Evolutionary conservation across 331 rosid species (phyloP), one percentile per base, ranked within the genome.

Genomic region (Malus hybrid): DNA sequence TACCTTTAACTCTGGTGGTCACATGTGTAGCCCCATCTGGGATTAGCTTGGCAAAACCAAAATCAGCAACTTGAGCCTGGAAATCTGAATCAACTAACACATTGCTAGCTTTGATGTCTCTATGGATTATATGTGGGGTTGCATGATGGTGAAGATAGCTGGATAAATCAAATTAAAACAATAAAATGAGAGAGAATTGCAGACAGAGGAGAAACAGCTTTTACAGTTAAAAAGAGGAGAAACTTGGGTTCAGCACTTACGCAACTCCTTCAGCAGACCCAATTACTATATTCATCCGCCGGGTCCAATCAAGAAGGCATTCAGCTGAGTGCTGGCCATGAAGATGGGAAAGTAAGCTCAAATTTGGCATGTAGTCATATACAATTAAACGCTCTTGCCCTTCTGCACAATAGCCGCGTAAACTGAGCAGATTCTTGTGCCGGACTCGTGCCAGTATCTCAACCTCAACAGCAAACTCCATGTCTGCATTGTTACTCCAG

Each of bases 11-110:
- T 82, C 94, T 80, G 14, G 97, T 93, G 11, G 97, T 93, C 76
- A 93, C 97, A 79, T 93, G 96, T 1, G 96, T 90, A 12, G 92
- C 96, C 4, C 97, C 97, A 19, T 93, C 94, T 6, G 97, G 97
- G 81, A 93, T 90, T 83, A 93, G 85, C 87, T 80, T 90, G 6
- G 97, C 96, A 29, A 93, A 93, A 79, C 97, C 97, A 60, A 93
- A 93, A 86, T 88, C 97, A 76, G 97, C 97, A 65, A 90, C 97
- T 65, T 65, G 90, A 27, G 96, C 94, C 66, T 88, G 86, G 65
- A 88, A 93, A 22, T 90, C 85, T 3, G 86, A 81, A 86, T 93
- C 94, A 55, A 93, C 75, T 64, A 90, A 75, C 68, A 93, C 96
- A 57, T 93, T 93, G 82, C 96, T 93, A 44, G 97, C 96, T 81